Percentiles rank a stretch among this genome's conserved stretches.
Conservation (phyloP, 441 rosid genomes). For the Eutrema salsugineum region DNA sequence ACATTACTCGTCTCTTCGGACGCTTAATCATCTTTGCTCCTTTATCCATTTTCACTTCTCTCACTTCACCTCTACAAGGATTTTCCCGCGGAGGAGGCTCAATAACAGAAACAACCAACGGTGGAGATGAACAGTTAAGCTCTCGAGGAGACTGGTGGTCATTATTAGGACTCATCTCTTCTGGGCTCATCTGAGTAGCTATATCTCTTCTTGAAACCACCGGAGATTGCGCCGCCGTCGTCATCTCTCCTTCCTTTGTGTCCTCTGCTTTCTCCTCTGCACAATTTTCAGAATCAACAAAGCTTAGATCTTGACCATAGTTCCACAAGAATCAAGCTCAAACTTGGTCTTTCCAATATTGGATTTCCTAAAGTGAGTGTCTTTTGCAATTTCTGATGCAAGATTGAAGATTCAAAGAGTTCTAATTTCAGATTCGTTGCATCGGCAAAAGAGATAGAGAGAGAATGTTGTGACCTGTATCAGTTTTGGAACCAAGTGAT, state of each 20-base stretch:
- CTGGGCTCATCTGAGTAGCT: slow-evolving; percentile 93
- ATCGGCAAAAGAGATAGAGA: background rate
- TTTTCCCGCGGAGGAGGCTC: slow-evolving; percentile 30
- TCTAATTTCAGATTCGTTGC: background rate
- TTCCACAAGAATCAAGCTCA: background rate
- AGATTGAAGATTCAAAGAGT: background rate
- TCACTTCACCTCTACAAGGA: slow-evolving; percentile 51
- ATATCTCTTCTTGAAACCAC: slow-evolving; percentile 69
- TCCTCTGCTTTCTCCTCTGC: slow-evolving; percentile 60
- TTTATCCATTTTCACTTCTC: slow-evolving; percentile 80
- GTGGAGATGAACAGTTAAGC: slow-evolving; percentile 33
- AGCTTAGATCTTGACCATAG: slow-evolving; percentile 22
- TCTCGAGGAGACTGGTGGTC: slow-evolving; percentile 34
- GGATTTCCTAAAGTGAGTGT: background rate
- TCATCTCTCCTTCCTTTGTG: slow-evolving; percentile 34
- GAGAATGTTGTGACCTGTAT: background rate
- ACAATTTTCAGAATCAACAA: background rate
- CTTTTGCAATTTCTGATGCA: background rate
- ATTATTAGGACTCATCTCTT: slow-evolving; percentile 32
- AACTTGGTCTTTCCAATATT: background rate
- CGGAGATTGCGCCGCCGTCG: slow-evolving; percentile 33
- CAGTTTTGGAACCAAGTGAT: slow-evolving; percentile 59
- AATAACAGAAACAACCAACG: slow-evolving; percentile 33
- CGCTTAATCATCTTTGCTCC: slow-evolving; percentile 50
- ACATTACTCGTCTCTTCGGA: slow-evolving; percentile 45